Base-by-base conservation (phyloP, 495 filamentous ascomycete genomes). In the Talaromyces ruber region DNA sequence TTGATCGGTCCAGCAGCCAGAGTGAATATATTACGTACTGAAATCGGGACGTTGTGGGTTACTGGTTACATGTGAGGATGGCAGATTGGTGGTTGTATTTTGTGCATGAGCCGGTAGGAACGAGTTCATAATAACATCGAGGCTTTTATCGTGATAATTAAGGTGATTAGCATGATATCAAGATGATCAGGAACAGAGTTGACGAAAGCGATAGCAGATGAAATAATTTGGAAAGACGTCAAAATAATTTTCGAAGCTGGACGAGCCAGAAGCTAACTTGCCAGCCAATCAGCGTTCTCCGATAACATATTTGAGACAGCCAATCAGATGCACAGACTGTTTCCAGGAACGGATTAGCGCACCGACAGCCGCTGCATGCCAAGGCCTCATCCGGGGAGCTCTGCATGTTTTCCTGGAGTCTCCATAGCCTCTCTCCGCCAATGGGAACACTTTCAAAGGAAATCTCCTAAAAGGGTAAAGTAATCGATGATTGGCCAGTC, bases 311-410 rank as follows among this genome's bases (percentile, higher is more conserved):
- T 47, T 16, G 6, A 6, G 9, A n/a, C 21, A n/a, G 37, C 70
- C 68, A 72, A 72, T 72, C 62, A 71, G 25, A 59, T 3, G 14
- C 39, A 5, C n/a, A 0, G n/a, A 9, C 6, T 18, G 29, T 9
- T 14, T 9, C 21, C 57, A 32, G 62, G 67, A 65, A 57, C 26
- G 60, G 70, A 29, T 39, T 72, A 70, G 70, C 62, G 70, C 58
- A 39, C 16, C 34, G 34, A 16, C 12, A 39, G 34, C 34, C 12
- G 34, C 34, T 39, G 34, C 34, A 39, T 39, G 34, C 34, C 14
- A 39, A 18, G 64, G 60, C 63, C 51, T 65, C 64, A 60, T 69
- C 68, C 70, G 68, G 67, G 67, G 70, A 72, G 67, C 67, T 63
- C 64, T 68, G 70, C 70, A 72, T 24, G 21, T n/a, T 5, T 47